A percentile compares a stretch with the other conserved stretches of the same genome.
phyloP scores from a whole-genome alignment of 129 eudicot species.

The Artemisia argyi region DNA sequence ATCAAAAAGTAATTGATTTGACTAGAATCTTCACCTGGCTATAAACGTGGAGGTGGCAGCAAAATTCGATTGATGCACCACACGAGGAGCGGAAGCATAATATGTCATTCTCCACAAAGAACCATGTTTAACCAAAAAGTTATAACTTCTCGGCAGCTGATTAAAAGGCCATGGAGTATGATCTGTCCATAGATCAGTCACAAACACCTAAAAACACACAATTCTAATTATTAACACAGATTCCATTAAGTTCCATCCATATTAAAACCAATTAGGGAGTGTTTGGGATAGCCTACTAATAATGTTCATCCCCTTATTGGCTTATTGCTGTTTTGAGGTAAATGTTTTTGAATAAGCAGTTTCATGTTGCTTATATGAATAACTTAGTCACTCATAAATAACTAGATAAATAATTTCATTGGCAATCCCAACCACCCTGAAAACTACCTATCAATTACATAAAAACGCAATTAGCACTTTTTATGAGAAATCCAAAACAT shows the following conservation, averaged over 20 bases:
- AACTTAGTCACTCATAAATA: too few relatives aligned
- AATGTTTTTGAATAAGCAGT: too few relatives aligned
- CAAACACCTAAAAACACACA: slow-evolving; percentile 68
- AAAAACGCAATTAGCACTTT: too few relatives aligned
- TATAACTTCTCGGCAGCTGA: slow-evolving; percentile 94
- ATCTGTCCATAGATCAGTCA: slow-evolving; percentile 94
- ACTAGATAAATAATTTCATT: too few relatives aligned
- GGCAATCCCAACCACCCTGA: too few relatives aligned
- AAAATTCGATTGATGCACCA: slow-evolving; percentile 86
- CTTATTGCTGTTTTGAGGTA: too few relatives aligned
- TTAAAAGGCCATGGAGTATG: slow-evolving; percentile 99
- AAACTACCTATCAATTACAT: too few relatives aligned
- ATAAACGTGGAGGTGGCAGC: slow-evolving; percentile 94
- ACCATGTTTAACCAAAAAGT: slow-evolving; percentile 92
- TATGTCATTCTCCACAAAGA: slow-evolving; percentile 86
- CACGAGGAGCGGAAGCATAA: slow-evolving; percentile 85
- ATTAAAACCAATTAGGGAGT: neutral
- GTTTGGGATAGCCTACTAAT: too few relatives aligned
- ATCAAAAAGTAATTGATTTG: slow-evolving; percentile 6
- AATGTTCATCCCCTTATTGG: too few relatives aligned
- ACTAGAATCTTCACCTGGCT: slow-evolving; percentile 61
- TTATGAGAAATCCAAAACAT: too few relatives aligned
- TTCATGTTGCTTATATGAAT: too few relatives aligned
- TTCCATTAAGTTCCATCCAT: slow-evolving; percentile 4
- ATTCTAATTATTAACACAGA: neutral